Evolutionary conservation across 2,329 filamentous ascomycete genomes (phyloP), one percentile per base, ranked within the genome.

Genomic region (Rutstroemia sp.): DNA sequence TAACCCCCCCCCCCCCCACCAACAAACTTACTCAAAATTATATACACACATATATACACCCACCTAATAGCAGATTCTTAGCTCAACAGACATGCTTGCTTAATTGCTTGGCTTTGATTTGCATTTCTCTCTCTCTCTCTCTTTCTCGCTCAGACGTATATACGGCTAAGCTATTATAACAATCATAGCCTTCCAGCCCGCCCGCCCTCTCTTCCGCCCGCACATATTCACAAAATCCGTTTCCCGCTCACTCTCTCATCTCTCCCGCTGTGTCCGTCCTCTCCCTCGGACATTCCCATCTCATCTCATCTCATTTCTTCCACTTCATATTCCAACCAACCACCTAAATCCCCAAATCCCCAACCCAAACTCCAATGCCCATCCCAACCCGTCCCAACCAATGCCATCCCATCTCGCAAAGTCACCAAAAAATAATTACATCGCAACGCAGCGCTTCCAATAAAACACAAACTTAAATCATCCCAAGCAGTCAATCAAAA

Each of bases 51-150:
- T 60, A 53, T 27, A 48, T 42, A 44, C 50, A 45, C 19, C 19
- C 19, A 48, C 38, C 39, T 50, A 45, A 25, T 46, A 53, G 51
- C 51, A 53, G 51, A 53, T 53, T 53, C 51, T 53, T 41, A 53
- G 51, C 51, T 53, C 27, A 53, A 47, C 38, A 12, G 30, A 23
- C 34, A 17, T 25, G 3, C 10, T 7, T 2, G 6, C 8, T 27
- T 8, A 7, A 7, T 27, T 27, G 25, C 7, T 27, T 27, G 8
- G 27, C 14, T 53, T 30, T 30, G 27, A 25, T n/a, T 47, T 14
- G 21, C n/a, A 37, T 17, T 10, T 41, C 12, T 9, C n/a, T 38
- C 14, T 37, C 16, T 38, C 25, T 53, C 51, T 37, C 5, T 6
- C 3, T 21, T 37, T 23, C 3, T n/a, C 19, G 19, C 19, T 19